Conservation (phyloP, 768 basidiomycete genomes). For the Russula vinacea region DNA sequence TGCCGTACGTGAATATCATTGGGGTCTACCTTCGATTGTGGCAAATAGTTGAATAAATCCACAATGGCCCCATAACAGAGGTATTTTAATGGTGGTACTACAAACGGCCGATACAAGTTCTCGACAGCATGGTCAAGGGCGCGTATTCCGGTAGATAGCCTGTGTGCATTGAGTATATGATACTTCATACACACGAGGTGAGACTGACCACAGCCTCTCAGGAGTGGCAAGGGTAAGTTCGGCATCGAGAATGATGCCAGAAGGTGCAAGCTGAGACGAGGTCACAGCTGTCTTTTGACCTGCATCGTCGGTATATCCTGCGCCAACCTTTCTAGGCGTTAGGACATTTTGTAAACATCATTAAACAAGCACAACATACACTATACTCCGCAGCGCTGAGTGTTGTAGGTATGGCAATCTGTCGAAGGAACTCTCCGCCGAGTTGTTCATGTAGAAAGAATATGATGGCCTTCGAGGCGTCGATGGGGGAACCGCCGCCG, state of each 20-base stretch:
- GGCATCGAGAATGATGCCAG: slow-evolving; percentile 74
- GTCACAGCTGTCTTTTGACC: slow-evolving; percentile 61
- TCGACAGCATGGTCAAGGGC: slow-evolving; percentile 79
- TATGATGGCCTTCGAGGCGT: slow-evolving; percentile 71
- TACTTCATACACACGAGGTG: slow-evolving; percentile 19
- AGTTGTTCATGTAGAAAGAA: slow-evolving; percentile 57
- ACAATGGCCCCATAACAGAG: slow-evolving; percentile 64
- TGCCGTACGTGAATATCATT: slow-evolving; percentile 57
- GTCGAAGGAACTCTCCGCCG: slow-evolving; percentile 51
- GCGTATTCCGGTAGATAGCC: slow-evolving; percentile 77
- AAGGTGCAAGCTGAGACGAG: slow-evolving; percentile 58
- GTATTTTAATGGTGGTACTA: slow-evolving; percentile 57
- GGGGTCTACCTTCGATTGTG: slow-evolving; percentile 58
- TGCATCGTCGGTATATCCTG: slow-evolving; percentile 67
- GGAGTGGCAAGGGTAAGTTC: slow-evolving; percentile 72
- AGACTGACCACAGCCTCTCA: slow-evolving; percentile 62
- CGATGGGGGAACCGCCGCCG: slow-evolving; percentile 79
- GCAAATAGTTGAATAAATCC: slow-evolving; percentile 73
- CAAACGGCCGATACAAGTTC: slow-evolving; percentile 55
- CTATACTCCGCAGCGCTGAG: slow-evolving; percentile 76
- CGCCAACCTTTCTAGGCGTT: slow-evolving; percentile 46
- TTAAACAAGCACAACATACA: slow-evolving; percentile 38
- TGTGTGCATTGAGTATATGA: slow-evolving; percentile 31
- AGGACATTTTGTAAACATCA: neutral
- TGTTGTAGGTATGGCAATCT: slow-evolving; percentile 81